Evolutionary conservation across 768 basidiomycete species (phyloP).

Genomic region (Wakefieldia striispora): DNA sequence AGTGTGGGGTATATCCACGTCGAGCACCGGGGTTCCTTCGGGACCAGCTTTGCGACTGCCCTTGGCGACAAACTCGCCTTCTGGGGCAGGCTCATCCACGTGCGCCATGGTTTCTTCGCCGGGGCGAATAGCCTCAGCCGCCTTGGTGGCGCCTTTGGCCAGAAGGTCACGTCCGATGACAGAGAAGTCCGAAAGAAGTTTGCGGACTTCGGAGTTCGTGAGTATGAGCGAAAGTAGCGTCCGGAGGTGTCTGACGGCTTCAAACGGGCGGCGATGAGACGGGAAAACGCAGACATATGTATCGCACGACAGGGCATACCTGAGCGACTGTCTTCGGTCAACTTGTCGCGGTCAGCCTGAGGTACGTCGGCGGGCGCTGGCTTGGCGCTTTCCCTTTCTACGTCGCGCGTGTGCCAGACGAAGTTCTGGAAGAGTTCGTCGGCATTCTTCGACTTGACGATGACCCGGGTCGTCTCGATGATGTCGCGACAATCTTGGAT

Average conservation of each 20-base stretch:
- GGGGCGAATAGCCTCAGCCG: conserved; percentile 68
- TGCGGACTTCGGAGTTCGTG: conserved; percentile 92
- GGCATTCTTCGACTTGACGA: conserved; percentile 81
- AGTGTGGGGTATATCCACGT: conserved; percentile 44
- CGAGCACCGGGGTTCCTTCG: conserved; percentile 47
- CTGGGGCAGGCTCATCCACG: conserved; percentile 68
- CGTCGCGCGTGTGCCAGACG: conserved; percentile 71
- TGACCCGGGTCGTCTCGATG: conserved; percentile 65
- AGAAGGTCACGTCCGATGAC: conserved; percentile 83
- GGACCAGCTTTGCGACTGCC: conserved; percentile 41
- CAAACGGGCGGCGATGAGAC: conserved; percentile 11
- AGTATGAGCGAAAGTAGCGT: conserved; percentile 83
- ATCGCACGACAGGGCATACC: conserved; percentile 40
- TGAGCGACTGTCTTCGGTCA: conserved; percentile 55
- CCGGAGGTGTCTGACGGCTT: conserved; percentile 82
- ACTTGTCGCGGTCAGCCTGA: conserved; percentile 55
- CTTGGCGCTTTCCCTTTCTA: conserved; percentile 39
- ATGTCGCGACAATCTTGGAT: conserved; percentile 78
- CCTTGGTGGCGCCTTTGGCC: conserved; percentile 68
- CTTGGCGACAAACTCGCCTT: conserved; percentile 60
- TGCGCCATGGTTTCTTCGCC: conserved; percentile 53
- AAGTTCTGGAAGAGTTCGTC: conserved; percentile 94
- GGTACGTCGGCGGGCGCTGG: conserved; percentile 38
- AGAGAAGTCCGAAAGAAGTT: conserved; percentile 77
- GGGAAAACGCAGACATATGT: not conserved